A percentile compares a stretch with the other conserved stretches of the same genome.
phyloP scores from a whole-genome alignment of 129 eudicot species.

The Centella asiatica region DNA sequence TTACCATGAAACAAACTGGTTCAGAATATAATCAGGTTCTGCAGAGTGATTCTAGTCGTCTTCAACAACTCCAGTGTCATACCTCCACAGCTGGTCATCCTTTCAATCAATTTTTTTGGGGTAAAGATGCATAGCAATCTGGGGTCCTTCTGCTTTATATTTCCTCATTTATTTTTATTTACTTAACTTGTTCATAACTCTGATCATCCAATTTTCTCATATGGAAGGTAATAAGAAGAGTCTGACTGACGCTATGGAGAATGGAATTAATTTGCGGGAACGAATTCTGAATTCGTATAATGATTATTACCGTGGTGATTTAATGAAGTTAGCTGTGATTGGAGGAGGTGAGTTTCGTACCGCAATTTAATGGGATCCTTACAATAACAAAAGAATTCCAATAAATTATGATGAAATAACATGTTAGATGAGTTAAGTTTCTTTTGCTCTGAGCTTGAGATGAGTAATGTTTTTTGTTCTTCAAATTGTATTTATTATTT shows the following conservation, averaged over 20 bases:
- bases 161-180: background rate
- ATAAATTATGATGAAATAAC: too few species aligned
- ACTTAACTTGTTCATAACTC: background rate
- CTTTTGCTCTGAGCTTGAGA: too few species aligned
- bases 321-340: constrained; percentile 80
- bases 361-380: too few species aligned
- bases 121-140: constrained; percentile 24
- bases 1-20: constrained; percentile 19
- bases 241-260: constrained; percentile 81
- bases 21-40: constrained; percentile 81
- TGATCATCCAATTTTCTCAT: constrained; percentile 2
- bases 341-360: constrained; percentile 69
- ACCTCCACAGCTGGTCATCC: constrained; percentile 83
- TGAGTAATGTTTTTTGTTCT: too few species aligned
- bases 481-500: too few species aligned
- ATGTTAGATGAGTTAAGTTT: too few species aligned
- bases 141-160: background rate
- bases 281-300: constrained; percentile 51
- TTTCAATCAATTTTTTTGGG: constrained; percentile 75
- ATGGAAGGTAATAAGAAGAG: constrained; percentile 86
- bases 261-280: constrained; percentile 77
- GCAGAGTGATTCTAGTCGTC: constrained; percentile 88
- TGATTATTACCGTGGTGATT: constrained; percentile 70
- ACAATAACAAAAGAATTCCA: too few species aligned
- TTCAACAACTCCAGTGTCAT: constrained; percentile 93